phyloP scores from a whole-genome alignment of 2,329 filamentous ascomycete genomes.

The Hortaea sp. region DNA sequence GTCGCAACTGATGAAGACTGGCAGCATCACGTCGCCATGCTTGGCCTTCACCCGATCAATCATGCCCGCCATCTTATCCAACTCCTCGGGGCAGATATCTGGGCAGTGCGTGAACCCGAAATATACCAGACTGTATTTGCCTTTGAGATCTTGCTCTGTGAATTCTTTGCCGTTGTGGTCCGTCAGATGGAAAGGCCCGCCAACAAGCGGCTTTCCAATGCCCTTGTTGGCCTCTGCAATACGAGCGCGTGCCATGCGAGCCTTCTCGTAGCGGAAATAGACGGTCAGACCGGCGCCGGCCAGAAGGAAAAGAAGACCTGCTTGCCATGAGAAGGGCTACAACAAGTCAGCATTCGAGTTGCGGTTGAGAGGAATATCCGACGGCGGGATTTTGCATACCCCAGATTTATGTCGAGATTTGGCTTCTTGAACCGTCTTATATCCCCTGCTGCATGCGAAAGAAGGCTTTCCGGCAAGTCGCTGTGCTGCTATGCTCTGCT shows the following conservation, averaged over 20 bases:
- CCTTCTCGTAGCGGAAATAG: conserved; percentile 92
- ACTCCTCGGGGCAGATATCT: conserved; percentile 96
- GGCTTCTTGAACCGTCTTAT: conserved; percentile 36
- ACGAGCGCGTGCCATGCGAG: conserved; percentile 76
- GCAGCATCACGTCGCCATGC: conserved; percentile 48
- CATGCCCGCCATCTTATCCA: conserved; percentile 98
- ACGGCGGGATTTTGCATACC: conserved; percentile 21
- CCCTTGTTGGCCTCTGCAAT: conserved; percentile 89
- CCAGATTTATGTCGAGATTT: conserved; percentile 36
- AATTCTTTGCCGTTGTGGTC: conserved; percentile 75
- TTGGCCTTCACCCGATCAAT: conserved; percentile 56
- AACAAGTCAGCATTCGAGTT: not conserved
- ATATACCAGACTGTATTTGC: conserved; percentile 81
- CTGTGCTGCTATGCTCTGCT: not conserved
- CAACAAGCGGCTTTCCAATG: conserved; percentile 84
- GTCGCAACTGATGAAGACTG: conserved; percentile 93
- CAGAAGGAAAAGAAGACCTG: conserved; percentile 72
- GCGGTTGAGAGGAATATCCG: not conserved
- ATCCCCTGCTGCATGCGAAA: conserved; percentile 12
- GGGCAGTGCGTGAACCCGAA: conserved; percentile 98
- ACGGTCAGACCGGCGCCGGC: conserved; percentile 69
- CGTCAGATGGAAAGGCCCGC: conserved; percentile 70
- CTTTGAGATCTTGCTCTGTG: conserved; percentile 71
- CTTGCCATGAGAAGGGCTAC: conserved; percentile 88
- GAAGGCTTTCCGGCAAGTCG: conserved; percentile 14